Evolutionary conservation across 148 eudicot species (phyloP).

Genomic region (Vaccinium vitisidaea): DNA sequence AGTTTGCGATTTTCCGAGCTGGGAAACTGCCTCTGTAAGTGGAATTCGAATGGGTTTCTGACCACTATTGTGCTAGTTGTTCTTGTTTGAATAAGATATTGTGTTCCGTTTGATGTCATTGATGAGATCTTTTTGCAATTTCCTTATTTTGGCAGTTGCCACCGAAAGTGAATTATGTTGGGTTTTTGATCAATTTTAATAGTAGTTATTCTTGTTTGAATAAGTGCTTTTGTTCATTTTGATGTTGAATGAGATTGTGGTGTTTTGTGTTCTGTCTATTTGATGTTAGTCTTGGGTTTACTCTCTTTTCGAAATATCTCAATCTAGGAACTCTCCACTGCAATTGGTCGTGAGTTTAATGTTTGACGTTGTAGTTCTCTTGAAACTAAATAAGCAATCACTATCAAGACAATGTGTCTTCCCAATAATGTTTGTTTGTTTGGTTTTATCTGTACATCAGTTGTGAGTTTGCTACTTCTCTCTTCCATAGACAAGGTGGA

Average conservation of each 20-base stretch:
- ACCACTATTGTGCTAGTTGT: neutral
- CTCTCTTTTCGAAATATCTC: neutral
- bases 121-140: neutral
- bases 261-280: neutral
- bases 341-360: neutral
- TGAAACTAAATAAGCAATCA: no score
- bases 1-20: slow-evolving; percentile 71
- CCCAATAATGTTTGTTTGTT: no score
- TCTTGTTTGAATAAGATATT: neutral
- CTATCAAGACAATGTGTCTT: no score
- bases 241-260: neutral
- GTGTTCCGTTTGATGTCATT: neutral
- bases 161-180: neutral
- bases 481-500: no score
- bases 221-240: no score
- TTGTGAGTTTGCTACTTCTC: no score
- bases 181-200: neutral
- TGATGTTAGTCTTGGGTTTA: neutral
- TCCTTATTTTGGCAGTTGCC: neutral
- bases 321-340: neutral
- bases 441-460: no score
- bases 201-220: no score
- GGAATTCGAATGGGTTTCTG: neutral
- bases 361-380: neutral
- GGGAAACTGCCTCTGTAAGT: slow-evolving; percentile 66